These are phyloP conservation scores for Aspergillus floridensis DNA, from an alignment of 2,329 filamentous ascomycete genomes.

Conservation along the genomic window DNA sequence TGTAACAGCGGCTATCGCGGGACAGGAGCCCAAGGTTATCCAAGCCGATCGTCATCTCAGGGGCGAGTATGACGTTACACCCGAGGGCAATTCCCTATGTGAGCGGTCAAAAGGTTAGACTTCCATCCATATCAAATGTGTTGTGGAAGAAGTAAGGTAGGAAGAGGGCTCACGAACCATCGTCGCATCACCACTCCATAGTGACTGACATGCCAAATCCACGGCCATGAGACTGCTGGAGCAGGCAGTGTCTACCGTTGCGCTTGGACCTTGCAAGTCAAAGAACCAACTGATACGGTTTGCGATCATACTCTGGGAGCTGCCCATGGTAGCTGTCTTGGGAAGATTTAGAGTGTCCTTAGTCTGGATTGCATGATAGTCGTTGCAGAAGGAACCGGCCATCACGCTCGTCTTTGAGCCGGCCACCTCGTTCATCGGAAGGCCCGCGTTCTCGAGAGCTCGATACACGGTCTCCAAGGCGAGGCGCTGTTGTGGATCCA, in stretches of 20 bases:
- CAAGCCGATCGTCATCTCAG: conserved; percentile 12
- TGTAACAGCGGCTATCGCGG: conserved; percentile 11
- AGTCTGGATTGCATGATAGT: conserved; percentile 27
- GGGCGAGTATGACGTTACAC: conserved; percentile 16
- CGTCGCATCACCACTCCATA: conserved; percentile 20
- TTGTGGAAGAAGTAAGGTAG: neutral
- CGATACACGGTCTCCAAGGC: conserved; percentile 30
- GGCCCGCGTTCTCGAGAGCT: conserved; percentile 28
- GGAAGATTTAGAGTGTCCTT: conserved; percentile 20
- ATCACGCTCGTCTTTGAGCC: conserved; percentile 36
- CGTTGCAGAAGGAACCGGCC: conserved; percentile 28
- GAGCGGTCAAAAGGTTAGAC: neutral
- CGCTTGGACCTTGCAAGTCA: conserved; percentile 30
- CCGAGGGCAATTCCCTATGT: conserved; percentile 15
- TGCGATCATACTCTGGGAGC: conserved; percentile 27
- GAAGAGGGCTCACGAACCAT: conserved; percentile 6
- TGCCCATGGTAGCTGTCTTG: conserved; percentile 24
- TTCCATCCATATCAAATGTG: neutral
- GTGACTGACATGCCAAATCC: conserved; percentile 20
- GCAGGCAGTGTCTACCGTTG: conserved; percentile 29
- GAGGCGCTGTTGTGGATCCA: conserved; percentile 35
- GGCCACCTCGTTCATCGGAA: conserved; percentile 24
- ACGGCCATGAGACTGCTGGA: conserved; percentile 28
- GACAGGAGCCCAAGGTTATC: conserved; percentile 13
- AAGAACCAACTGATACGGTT: conserved; percentile 31